Evolutionary conservation across 2,329 filamentous ascomycete genomes (phyloP), one percentile per base, ranked within the genome.

Genomic region (Aspergillus neoniger): DNA sequence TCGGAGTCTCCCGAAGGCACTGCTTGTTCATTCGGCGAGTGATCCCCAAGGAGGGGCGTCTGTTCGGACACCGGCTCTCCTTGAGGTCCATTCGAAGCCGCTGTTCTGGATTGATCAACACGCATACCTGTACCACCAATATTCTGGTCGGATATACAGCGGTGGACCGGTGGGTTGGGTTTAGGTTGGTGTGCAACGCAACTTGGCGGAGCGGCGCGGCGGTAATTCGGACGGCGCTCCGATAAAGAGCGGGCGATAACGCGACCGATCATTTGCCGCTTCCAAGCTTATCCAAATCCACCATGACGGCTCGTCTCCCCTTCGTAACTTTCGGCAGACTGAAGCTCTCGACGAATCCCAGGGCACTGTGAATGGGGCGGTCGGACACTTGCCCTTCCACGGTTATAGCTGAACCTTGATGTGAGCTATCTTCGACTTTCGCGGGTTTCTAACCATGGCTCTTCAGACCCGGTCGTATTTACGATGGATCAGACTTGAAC

Each of bases 1-100:
- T 62, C 65, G 23, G 59, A 58, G n/a, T 65, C 58, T 23, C 55
- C 44, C 14, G 60, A 39, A 32, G 54, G 55, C 6, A 49, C 48
- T 25, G 51, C 23, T 25, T 25, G 28, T 55, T 62, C 57, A 59
- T 62, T 60, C 55, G 62, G 60, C 15, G 56, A 28, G 19, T 57
- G 60, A 53, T 70, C 66, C 28, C 66, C 64, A 19, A 75, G 65
- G 12, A 75, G 67, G 39, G 73, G 71, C 8, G 73, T 75, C 54
- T 72, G 68, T 61, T 75, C 73, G n/a, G 71, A 70, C 19, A 64
- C 62, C 12, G 62, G 63, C 32, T 17, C 49, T 30, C 49, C 57
- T 23, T 38, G 30, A n/a, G 58, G 21, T 48, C 56, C 48, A 9
- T 59, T 38, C 57, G 55, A 47, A 6, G 19, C 43, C 9, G 41